Evolutionary conservation across 2,329 filamentous ascomycete species (phyloP).

Genomic region (Davidsoniella virescens): DNA sequence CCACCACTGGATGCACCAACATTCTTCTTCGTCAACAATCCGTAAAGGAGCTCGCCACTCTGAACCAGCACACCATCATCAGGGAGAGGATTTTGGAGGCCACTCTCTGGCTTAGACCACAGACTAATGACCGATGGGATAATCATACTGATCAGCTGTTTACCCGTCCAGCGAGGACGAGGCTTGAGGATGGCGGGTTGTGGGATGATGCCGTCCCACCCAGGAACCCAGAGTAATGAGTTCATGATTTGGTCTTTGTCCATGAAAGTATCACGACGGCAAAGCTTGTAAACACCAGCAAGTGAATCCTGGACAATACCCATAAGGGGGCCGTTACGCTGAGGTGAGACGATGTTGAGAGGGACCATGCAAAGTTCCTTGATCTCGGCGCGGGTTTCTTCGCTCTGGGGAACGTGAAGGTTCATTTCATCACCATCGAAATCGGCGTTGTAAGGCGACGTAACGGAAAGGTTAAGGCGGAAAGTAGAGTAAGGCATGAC

Average conservation of each 20-base stretch:
- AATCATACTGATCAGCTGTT: slow-evolving; percentile 90
- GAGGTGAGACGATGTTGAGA: slow-evolving; percentile 92
- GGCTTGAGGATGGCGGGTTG: slow-evolving; percentile 90
- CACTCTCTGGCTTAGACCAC: slow-evolving; percentile 44
- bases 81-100: slow-evolving; percentile 43
- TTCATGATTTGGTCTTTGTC: slow-evolving; percentile 90
- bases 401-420: slow-evolving; percentile 92
- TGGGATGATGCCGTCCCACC: slow-evolving; percentile 92
- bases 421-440: slow-evolving; percentile 99
- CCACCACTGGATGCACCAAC: slow-evolving; percentile 81
- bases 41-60: slow-evolving; percentile 77
- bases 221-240: slow-evolving; percentile 89
- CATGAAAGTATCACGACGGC: slow-evolving; percentile 79
- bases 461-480: slow-evolving; percentile 91
- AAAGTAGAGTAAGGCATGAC: slow-evolving; percentile 99
- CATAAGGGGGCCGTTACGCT: slow-evolving; percentile 94
- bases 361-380: slow-evolving; percentile 95
- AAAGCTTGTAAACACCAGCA: slow-evolving; percentile 93
- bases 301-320: slow-evolving; percentile 98
- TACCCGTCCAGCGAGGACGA: slow-evolving; percentile 86
- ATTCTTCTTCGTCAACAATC: slow-evolving; percentile 81
- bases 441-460: slow-evolving; percentile 98
- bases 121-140: slow-evolving; percentile 78
- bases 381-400: slow-evolving; percentile 91
- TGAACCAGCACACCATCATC: slow-evolving; percentile 74